A percentile compares a stretch with the other conserved stretches of the same genome.
Conservation (phyloP, 2,329 filamentous ascomycete species). For the Cladobotryum mycophilum region DNA sequence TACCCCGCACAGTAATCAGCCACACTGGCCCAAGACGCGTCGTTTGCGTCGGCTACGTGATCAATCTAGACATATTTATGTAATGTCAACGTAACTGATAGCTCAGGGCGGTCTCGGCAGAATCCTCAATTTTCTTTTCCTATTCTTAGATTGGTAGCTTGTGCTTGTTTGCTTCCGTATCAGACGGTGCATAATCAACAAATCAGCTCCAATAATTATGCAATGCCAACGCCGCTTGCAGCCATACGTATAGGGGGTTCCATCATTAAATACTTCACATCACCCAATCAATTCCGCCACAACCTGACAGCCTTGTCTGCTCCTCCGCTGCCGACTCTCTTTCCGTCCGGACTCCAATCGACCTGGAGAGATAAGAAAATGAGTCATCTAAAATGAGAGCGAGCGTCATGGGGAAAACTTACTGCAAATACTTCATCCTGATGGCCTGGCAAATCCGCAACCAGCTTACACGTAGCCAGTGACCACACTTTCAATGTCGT, state of each 20-base stretch:
- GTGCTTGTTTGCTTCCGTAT: too few relatives aligned
- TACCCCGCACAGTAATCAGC: too few relatives aligned
- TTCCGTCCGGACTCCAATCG: conserved; percentile 90
- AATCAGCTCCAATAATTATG: too few relatives aligned
- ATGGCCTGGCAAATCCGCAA: conserved; percentile 77
- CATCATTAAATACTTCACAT: background rate
- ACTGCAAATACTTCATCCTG: conserved; percentile 85
- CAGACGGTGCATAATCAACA: too few relatives aligned
- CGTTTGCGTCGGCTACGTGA: background rate
- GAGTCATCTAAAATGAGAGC: background rate
- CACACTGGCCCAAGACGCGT: too few relatives aligned
- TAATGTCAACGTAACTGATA: too few relatives aligned
- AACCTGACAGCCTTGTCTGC: conserved; percentile 76
- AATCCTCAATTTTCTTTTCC: too few relatives aligned
- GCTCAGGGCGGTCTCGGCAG: too few relatives aligned
- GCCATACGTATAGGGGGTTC: too few relatives aligned
- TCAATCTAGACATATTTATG: background rate
- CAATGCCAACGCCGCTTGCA: too few relatives aligned
- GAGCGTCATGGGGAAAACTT: background rate
- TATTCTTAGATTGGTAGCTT: too few relatives aligned
- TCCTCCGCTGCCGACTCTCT: conserved; percentile 82
- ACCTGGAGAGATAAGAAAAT: conserved; percentile 30
- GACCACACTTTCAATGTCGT: conserved; percentile 95
- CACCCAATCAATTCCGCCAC: conserved; percentile 52
- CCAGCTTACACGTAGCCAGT: conserved; percentile 75